phyloP scores from a whole-genome alignment of 2,329 filamentous ascomycete genomes.

The Pseudogymnoascus sp. region DNA sequence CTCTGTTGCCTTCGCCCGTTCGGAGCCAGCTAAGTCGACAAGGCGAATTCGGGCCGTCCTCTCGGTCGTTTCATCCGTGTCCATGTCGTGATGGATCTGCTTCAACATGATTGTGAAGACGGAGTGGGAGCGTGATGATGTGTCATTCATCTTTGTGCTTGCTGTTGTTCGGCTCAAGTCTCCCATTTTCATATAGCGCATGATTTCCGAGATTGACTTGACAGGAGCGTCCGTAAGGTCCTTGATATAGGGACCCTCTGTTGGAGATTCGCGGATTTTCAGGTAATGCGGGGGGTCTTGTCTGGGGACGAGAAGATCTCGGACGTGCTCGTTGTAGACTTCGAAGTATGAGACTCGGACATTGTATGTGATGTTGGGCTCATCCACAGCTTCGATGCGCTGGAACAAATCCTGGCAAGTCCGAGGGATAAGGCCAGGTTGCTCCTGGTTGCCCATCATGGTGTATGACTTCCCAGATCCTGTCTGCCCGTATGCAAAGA shows the following conservation, averaged over 20 bases:
- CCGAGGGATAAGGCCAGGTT: slow-evolving; percentile 85
- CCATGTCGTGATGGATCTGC: slow-evolving; percentile 95
- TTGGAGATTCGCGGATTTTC: slow-evolving; percentile 93
- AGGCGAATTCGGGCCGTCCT: slow-evolving; percentile 87
- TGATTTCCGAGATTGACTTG: slow-evolving; percentile 76
- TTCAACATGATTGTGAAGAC: slow-evolving; percentile 98
- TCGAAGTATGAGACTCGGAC: slow-evolving; percentile 98
- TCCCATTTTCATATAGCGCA: slow-evolving; percentile 83
- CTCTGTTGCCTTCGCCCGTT: slow-evolving; percentile 91
- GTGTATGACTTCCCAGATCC: slow-evolving; percentile 98
- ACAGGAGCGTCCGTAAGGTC: slow-evolving; percentile 91
- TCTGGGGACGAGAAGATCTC: slow-evolving; percentile 78
- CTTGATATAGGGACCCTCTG: slow-evolving; percentile 93
- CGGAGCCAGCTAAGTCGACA: slow-evolving; percentile 90
- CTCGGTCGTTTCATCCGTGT: slow-evolving; percentile 96
- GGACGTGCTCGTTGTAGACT: slow-evolving; percentile 98
- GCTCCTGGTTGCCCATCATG: slow-evolving; percentile 84
- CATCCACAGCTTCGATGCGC: slow-evolving; percentile 75
- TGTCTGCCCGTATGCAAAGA: slow-evolving; percentile 97
- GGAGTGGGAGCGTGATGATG: slow-evolving; percentile 88
- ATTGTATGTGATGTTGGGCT: slow-evolving; percentile 90
- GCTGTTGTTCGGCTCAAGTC: slow-evolving; percentile 83
- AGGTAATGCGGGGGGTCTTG: slow-evolving; percentile 77
- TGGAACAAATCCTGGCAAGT: slow-evolving; percentile 96
- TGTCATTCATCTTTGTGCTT: slow-evolving; percentile 99